Percentiles rank a stretch among this genome's conserved stretches.
Evolutionary conservation across 108 stramenopile genomes (phyloP).

Genomic region (Skeletonema grethae): DNA sequence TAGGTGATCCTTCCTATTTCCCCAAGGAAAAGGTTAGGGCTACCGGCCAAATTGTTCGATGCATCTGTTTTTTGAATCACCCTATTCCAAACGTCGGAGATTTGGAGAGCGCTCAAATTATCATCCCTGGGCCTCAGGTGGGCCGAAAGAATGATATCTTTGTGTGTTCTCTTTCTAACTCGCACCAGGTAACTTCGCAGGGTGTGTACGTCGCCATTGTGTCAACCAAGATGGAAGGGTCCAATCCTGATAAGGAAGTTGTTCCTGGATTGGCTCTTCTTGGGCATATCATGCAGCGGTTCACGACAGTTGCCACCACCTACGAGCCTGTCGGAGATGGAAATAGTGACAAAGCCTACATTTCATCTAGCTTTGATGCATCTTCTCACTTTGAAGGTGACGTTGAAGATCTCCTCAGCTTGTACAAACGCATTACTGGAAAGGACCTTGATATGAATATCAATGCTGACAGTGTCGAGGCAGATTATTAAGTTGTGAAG

Average conservation of each 20-base stretch:
- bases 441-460: slow-evolving; percentile 94
- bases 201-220: slow-evolving; percentile 98
- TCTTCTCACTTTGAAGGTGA: slow-evolving; percentile 99
- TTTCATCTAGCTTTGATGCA: slow-evolving; percentile 94
- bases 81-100: slow-evolving; percentile 93
- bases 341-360: slow-evolving; percentile 89
- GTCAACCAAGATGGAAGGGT: slow-evolving; percentile 93
- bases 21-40: slow-evolving; percentile 74
- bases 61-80: slow-evolving; percentile 98
- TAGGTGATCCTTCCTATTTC: slow-evolving; percentile 98
- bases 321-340: slow-evolving; percentile 93
- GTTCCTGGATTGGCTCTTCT: slow-evolving; percentile 90
- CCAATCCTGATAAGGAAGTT: slow-evolving; percentile 93
- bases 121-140: slow-evolving; percentile 97
- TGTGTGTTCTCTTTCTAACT: slow-evolving; percentile 85
- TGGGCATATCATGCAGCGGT: slow-evolving; percentile 92
- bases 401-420: slow-evolving; percentile 85
- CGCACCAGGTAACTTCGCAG: slow-evolving; percentile 77
- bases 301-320: slow-evolving; percentile 89
- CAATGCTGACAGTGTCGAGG: slow-evolving; percentile 87
- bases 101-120: slow-evolving; percentile 93
- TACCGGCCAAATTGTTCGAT: slow-evolving; percentile 92
- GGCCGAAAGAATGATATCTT: slow-evolving; percentile 96
- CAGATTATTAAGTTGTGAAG: slow-evolving; percentile 67
- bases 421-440: slow-evolving; percentile 97